Evolutionary conservation across 257 asterid genomes (phyloP).

Genomic region (Solanum chiquidenum): DNA sequence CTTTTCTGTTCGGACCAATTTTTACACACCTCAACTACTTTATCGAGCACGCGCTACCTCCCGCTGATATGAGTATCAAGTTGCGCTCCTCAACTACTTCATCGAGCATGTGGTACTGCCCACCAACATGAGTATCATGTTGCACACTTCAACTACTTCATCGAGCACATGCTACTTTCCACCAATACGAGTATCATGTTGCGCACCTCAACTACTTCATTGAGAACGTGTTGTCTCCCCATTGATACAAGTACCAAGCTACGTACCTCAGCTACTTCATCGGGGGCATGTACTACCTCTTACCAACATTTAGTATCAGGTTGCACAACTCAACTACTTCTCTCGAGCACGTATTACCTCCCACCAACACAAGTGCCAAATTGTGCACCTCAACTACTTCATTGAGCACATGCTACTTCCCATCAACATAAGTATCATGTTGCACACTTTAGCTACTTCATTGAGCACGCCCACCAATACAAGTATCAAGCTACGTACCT

Average conservation of each 20-base stretch:
- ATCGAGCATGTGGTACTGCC: fast-evolving
- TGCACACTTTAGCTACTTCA: neutral
- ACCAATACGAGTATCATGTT: neutral
- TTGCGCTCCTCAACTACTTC: neutral
- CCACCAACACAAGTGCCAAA: neutral
- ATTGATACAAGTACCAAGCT: too few species aligned
- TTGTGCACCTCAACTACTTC: neutral
- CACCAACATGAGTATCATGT: neutral
- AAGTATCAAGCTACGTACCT: neutral
- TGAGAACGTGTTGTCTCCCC: fast-evolving
- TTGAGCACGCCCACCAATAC: neutral
- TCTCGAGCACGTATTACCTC: too few species aligned
- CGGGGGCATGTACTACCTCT: too few species aligned
- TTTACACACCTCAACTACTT: neutral
- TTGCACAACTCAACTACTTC: too few species aligned
- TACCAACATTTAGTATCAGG: too few species aligned
- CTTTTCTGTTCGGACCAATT: too few species aligned
- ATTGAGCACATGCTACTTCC: neutral
- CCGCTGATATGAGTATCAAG: neutral
- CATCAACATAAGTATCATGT: neutral
- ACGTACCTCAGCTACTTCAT: neutral
- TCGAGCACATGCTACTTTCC: fast-evolving
- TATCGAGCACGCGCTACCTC: fast-evolving
- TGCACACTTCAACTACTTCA: neutral
- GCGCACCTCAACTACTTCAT: too few species aligned